These are phyloP conservation scores for Sporothrix variecibatus DNA, from an alignment of 2,329 filamentous ascomycete species.

Conservation along the genomic window DNA sequence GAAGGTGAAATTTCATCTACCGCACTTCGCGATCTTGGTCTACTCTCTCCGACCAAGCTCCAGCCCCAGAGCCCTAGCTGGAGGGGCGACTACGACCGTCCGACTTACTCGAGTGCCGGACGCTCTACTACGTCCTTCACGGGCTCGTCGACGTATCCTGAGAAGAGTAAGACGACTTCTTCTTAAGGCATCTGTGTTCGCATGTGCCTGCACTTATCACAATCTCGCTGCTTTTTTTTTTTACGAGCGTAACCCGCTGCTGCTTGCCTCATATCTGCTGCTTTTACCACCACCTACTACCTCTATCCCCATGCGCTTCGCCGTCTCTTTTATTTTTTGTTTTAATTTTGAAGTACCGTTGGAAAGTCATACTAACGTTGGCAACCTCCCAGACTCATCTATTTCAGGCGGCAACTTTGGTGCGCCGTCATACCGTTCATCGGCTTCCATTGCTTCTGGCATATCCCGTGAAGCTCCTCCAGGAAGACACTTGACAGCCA, in stretches of 20 bases:
- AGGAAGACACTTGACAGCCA: constrained; percentile 55
- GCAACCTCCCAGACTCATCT: constrained; percentile 40
- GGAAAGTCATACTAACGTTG: constrained; percentile 32
- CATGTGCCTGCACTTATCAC: neutral
- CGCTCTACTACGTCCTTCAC: constrained; percentile 32
- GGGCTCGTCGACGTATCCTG: constrained; percentile 34
- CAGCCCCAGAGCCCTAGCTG: constrained; percentile 26
- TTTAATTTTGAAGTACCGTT: neutral
- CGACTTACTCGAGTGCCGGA: constrained; percentile 34
- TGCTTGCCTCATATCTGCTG: neutral
- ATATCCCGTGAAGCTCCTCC: constrained; percentile 41
- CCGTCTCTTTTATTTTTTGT: neutral
- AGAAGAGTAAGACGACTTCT: constrained; percentile 40
- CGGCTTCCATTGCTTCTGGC: constrained; percentile 41
- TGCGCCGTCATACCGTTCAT: constrained; percentile 45
- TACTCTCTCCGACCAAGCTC: constrained; percentile 34
- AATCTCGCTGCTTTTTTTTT: neutral
- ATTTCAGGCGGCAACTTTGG: constrained; percentile 42
- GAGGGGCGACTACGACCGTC: constrained; percentile 35
- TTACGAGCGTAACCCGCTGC: neutral
- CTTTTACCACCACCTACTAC: neutral
- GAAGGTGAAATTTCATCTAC: constrained; percentile 39
- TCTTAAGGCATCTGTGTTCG: neutral
- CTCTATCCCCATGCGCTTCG: neutral
- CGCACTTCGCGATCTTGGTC: constrained; percentile 43